Conservation (phyloP, 2,329 filamentous ascomycete genomes). For the Fusarium virguliforme region DNA sequence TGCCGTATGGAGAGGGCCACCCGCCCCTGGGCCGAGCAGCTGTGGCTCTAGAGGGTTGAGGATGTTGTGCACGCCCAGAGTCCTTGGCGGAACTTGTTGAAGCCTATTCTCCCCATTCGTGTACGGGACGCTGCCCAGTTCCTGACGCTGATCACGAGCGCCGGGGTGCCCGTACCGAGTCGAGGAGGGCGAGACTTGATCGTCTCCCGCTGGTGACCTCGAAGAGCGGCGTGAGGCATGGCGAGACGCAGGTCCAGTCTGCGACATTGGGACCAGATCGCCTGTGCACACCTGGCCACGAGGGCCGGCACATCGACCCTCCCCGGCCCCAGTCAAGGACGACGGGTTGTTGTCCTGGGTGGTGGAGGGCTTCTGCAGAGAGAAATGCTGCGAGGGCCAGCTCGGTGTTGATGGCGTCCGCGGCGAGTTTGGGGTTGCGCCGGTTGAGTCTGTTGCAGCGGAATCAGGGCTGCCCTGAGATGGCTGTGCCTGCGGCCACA, state of each 20-base stretch:
- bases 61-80: slow-evolving; percentile 58
- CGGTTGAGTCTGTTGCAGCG: slow-evolving; percentile 54
- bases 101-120: slow-evolving; percentile 45
- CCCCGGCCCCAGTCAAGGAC: slow-evolving; percentile 42
- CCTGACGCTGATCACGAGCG: slow-evolving; percentile 47
- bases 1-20: slow-evolving; percentile 26
- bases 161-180: slow-evolving; percentile 43
- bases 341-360: slow-evolving; percentile 45
- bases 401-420: slow-evolving; percentile 56
- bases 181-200: slow-evolving; percentile 49
- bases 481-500: slow-evolving; percentile 57
- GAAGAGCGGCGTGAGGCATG: slow-evolving; percentile 68
- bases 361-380: slow-evolving; percentile 40
- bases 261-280: slow-evolving; percentile 76
- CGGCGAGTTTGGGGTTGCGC: slow-evolving; percentile 56
- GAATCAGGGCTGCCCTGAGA: slow-evolving; percentile 54
- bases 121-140: slow-evolving; percentile 41
- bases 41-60: slow-evolving; percentile 58
- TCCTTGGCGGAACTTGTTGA: slow-evolving; percentile 49
- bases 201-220: slow-evolving; percentile 61
- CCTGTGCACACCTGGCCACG: slow-evolving; percentile 67
- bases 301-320: slow-evolving; percentile 72
- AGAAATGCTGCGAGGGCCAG: slow-evolving; percentile 49
- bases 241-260: slow-evolving; percentile 71
- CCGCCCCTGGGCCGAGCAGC: slow-evolving; percentile 38